Percentiles rank a stretch among this genome's conserved stretches.
Evolutionary conservation across 345 rosid species (phyloP).

Genomic region (Passiflora organensis): DNA sequence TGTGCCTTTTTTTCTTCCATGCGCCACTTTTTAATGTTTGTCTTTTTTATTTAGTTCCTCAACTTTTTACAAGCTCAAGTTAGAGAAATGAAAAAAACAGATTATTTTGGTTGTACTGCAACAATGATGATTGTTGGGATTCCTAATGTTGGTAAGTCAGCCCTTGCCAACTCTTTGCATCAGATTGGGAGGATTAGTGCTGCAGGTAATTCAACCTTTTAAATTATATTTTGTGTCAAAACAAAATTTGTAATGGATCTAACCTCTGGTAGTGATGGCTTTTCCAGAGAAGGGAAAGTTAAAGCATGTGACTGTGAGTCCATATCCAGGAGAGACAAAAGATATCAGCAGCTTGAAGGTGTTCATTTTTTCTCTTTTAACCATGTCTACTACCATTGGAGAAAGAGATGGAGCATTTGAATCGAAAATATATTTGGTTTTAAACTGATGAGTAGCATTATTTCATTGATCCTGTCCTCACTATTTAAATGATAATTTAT

Average conservation of each 20-base stretch:
- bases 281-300: slow-evolving; percentile 71
- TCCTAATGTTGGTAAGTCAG: slow-evolving; percentile 89
- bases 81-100: slow-evolving; percentile 47
- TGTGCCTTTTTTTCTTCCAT: neutral
- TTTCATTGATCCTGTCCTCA: no score
- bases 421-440: neutral
- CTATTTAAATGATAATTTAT: no score
- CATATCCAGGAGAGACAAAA: slow-evolving; percentile 82
- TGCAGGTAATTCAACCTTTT: slow-evolving; percentile 38
- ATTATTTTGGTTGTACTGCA: slow-evolving; percentile 37
- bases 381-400: neutral
- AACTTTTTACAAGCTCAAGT: slow-evolving; percentile 65
- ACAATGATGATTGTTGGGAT: slow-evolving; percentile 71
- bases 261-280: neutral
- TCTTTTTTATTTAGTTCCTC: slow-evolving; percentile 47
- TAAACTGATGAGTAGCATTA: no score
- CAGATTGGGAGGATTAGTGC: slow-evolving; percentile 80
- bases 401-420: neutral
- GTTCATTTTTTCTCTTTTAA: slow-evolving; percentile 1
- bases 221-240: neutral
- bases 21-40: neutral
- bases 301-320: slow-evolving; percentile 61
- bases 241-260: neutral
- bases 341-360: slow-evolving; percentile 86
- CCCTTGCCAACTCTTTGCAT: slow-evolving; percentile 75